These are phyloP conservation scores for Penicillium sp. DNA, from an alignment of 2,329 filamentous ascomycete genomes.

Conservation along the genomic window DNA sequence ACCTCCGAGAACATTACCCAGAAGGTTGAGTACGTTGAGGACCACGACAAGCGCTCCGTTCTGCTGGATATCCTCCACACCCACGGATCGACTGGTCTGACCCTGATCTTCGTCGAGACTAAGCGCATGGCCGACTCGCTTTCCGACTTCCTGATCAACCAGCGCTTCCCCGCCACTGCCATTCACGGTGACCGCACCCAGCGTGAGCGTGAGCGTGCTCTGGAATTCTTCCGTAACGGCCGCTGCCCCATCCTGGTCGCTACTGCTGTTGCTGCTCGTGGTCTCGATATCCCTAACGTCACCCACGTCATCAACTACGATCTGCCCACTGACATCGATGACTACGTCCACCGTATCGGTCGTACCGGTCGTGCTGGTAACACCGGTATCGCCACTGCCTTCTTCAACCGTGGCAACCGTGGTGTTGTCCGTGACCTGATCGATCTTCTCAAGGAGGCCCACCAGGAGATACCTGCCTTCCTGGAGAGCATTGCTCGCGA, in stretches of 20 bases:
- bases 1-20: slow-evolving; percentile 99
- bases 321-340: slow-evolving; percentile 96
- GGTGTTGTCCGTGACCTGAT: slow-evolving; percentile 95
- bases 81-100: slow-evolving; percentile 78
- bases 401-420: slow-evolving; percentile 99
- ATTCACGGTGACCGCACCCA: slow-evolving; percentile 99
- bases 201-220: slow-evolving; percentile 95
- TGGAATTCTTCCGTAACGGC: slow-evolving; percentile 96
- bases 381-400: slow-evolving; percentile 96
- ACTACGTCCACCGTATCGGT: slow-evolving; percentile 99
- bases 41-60: slow-evolving; percentile 95
- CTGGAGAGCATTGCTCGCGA: slow-evolving; percentile 97
- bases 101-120: slow-evolving; percentile 97
- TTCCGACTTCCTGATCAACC: slow-evolving; percentile 98
- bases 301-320: slow-evolving; percentile 99
- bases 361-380: slow-evolving; percentile 99
- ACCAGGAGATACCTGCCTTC: slow-evolving; percentile 94
- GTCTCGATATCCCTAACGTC: slow-evolving; percentile 94
- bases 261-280: slow-evolving; percentile 90
- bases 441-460: slow-evolving; percentile 97
- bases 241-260: slow-evolving; percentile 96
- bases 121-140: slow-evolving; percentile 99
- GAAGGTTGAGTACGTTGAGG: slow-evolving; percentile 97
- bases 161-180: slow-evolving; percentile 96
- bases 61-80: slow-evolving; percentile 97